These are phyloP conservation scores for Multifurca ochricompacta DNA, from an alignment of 768 basidiomycete genomes.

Conservation along the genomic window DNA sequence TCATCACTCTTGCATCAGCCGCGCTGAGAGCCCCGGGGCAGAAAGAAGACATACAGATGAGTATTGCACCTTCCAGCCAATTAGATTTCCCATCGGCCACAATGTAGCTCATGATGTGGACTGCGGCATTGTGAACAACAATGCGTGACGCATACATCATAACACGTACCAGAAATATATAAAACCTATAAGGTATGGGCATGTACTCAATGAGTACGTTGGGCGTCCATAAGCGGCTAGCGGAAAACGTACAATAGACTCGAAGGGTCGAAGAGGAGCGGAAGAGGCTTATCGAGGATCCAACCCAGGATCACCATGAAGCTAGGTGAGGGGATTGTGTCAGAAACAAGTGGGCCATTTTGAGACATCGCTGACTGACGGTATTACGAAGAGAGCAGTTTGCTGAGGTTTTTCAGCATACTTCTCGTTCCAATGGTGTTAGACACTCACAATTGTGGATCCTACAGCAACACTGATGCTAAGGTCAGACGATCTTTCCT, in stretches of 20 bases:
- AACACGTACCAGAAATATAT: constrained; percentile 39
- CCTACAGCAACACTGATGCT: constrained; percentile 82
- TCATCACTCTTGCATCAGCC: background rate
- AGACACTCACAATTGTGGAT: constrained; percentile 56
- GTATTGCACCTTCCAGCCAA: constrained; percentile 83
- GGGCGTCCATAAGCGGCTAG: background rate
- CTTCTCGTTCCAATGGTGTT: background rate
- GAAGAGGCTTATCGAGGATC: constrained; percentile 71
- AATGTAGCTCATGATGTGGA: constrained; percentile 70
- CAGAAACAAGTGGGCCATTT: background rate
- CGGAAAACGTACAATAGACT: constrained; percentile 43
- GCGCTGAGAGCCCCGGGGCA: background rate
- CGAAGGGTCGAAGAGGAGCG: constrained; percentile 80
- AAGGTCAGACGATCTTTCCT: constrained; percentile 77
- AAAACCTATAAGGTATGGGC: constrained; percentile 27
- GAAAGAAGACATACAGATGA: constrained; percentile 44
- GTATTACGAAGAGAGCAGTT: constrained; percentile 63
- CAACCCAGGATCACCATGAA: constrained; percentile 75
- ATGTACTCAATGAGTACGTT: background rate
- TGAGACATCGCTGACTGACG: constrained; percentile 30
- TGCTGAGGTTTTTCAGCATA: constrained; percentile 37
- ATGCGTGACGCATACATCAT: background rate
- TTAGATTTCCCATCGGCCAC: constrained; percentile 84
- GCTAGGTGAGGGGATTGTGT: constrained; percentile 27
- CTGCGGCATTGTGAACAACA: constrained; percentile 14